Percentiles rank a stretch among this genome's conserved stretches.
Evolutionary conservation across 2,329 filamentous ascomycete species (phyloP).

Genomic region (Scedosporium aurantiacum): DNA sequence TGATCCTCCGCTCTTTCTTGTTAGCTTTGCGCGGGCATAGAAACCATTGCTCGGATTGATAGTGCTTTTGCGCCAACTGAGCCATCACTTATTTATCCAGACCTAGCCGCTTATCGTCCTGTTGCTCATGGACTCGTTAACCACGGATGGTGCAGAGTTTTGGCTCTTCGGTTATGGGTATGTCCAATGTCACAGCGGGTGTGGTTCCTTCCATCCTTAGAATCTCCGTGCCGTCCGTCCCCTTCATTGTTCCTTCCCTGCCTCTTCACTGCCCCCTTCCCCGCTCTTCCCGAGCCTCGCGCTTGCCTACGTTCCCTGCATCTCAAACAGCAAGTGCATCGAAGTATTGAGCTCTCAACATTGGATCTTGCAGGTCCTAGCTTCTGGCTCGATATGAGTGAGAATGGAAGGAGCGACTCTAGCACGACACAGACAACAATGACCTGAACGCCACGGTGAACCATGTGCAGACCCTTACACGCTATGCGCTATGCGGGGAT

Average conservation of each 20-base stretch:
- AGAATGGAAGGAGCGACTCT: too few species aligned
- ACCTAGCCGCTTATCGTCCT: background rate
- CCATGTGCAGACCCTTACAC: too few species aligned
- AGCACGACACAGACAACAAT: too few species aligned
- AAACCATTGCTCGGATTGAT: too few species aligned
- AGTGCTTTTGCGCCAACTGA: background rate
- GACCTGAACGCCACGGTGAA: too few species aligned
- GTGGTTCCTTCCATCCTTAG: background rate
- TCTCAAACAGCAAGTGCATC: background rate
- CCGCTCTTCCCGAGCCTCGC: slow-evolving; percentile 9
- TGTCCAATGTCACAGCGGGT: slow-evolving; percentile 13
- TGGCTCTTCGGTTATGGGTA: slow-evolving; percentile 98
- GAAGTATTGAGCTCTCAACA: background rate
- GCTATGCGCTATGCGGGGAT: background rate
- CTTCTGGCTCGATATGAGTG: too few species aligned
- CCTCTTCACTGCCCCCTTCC: background rate
- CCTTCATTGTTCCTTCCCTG: background rate
- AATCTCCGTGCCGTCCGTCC: background rate
- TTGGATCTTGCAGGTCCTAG: too few species aligned
- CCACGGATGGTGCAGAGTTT: slow-evolving; percentile 50
- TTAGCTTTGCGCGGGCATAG: too few species aligned
- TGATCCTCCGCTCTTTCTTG: too few species aligned
- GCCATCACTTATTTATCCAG: background rate
- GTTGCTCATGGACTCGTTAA: slow-evolving; percentile 23
- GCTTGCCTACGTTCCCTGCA: background rate